These are phyloP conservation scores for Multifurca ochricompacta DNA, from an alignment of 768 basidiomycete species.

Conservation along the genomic window DNA sequence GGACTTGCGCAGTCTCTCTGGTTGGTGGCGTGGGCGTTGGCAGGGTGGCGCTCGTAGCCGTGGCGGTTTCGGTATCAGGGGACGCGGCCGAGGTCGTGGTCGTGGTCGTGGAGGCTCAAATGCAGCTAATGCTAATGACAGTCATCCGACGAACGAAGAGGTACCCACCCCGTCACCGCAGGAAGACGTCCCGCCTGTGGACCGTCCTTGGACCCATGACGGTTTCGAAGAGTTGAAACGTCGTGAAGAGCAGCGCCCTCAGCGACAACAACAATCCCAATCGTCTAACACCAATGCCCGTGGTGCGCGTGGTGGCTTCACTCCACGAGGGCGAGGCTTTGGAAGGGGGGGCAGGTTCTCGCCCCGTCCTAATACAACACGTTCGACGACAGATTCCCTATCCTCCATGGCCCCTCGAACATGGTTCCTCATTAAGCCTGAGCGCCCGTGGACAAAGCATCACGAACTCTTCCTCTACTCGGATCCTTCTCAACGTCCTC, in stretches of 20 bases:
- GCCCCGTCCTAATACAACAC: slow-evolving; percentile 21
- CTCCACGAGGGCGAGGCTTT: slow-evolving; percentile 34
- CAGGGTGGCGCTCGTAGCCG: slow-evolving; percentile 60
- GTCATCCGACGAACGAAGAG: slow-evolving; percentile 21
- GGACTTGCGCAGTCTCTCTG: slow-evolving; percentile 71
- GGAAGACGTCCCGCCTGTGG: slow-evolving; percentile 47
- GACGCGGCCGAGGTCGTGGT: slow-evolving; percentile 34
- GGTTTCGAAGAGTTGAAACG: slow-evolving; percentile 84
- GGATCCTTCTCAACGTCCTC: slow-evolving; percentile 50
- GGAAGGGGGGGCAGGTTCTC: slow-evolving; percentile 36
- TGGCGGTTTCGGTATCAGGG: slow-evolving; percentile 48
- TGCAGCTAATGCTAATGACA: slow-evolving; percentile 20
- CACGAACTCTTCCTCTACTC: slow-evolving; percentile 67
- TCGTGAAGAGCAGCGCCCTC: slow-evolving; percentile 50
- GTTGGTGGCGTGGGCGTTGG: slow-evolving; percentile 83
- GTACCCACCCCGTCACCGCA: slow-evolving; percentile 22
- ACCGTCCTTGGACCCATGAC: slow-evolving; percentile 75
- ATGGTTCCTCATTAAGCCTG: slow-evolving; percentile 72
- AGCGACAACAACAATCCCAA: slow-evolving; percentile 35
- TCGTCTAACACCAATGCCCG: slow-evolving; percentile 41
- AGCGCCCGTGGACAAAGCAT: slow-evolving; percentile 78
- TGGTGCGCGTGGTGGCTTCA: slow-evolving; percentile 36
- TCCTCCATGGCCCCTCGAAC: slow-evolving; percentile 31
- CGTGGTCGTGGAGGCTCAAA: slow-evolving; percentile 10
- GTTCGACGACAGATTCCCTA: slow-evolving; percentile 28